These are phyloP conservation scores for Pinus taeda DNA, from an alignment of 75 land plant genomes.

Conservation along the genomic window DNA sequence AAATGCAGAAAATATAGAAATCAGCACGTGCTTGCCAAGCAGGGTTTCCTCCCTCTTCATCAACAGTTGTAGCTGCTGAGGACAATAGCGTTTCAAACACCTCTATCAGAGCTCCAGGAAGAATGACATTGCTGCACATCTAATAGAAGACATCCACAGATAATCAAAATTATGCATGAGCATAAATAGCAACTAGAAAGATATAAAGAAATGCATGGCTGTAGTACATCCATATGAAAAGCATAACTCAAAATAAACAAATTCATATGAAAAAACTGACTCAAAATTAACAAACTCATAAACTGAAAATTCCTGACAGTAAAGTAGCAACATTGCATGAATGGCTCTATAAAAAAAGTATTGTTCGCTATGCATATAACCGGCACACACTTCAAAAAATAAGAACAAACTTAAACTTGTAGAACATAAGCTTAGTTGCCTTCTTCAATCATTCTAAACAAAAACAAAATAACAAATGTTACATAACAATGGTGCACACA, in stretches of 20 bases:
- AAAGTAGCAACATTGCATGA: background rate
- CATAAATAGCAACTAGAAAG: background rate
- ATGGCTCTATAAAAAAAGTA: background rate
- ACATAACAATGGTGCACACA: too few species aligned
- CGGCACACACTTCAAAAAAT: too few species aligned
- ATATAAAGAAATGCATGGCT: background rate
- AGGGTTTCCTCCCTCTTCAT: constrained; percentile 96
- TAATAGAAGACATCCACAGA: constrained; percentile 13
- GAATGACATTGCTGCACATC: constrained; percentile 91
- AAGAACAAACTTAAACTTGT: too few species aligned
- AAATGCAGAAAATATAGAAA: constrained; percentile 87
- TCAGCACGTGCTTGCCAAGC: constrained; percentile 97
- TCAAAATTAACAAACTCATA: background rate
- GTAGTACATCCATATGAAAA: background rate
- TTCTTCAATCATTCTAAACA: too few species aligned
- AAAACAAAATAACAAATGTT: too few species aligned
- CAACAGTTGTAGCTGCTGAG: constrained; percentile 94
- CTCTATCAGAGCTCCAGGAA: constrained; percentile 75
- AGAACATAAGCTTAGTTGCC: too few species aligned
- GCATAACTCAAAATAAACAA: background rate
- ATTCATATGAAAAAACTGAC: background rate
- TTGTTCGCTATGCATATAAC: background rate
- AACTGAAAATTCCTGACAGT: background rate
- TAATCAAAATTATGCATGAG: background rate
- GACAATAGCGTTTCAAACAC: constrained; percentile 87